phyloP scores from a whole-genome alignment of 176 grass and related monocot species.

The Canna indica region DNA sequence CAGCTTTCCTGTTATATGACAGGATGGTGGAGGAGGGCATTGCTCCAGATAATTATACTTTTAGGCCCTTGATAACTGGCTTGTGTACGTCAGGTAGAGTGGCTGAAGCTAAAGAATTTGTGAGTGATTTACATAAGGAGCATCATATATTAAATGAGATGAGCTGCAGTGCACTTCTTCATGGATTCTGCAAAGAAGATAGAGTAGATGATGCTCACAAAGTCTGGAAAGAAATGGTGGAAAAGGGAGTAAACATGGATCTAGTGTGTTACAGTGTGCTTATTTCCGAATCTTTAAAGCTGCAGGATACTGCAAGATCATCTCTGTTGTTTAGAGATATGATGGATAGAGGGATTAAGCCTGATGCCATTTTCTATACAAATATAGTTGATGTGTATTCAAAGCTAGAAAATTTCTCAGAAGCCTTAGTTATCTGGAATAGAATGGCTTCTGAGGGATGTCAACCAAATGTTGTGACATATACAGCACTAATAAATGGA shows the following conservation, averaged over 20 bases:
- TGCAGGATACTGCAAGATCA: constrained; percentile 26
- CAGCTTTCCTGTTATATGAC: constrained; percentile 66
- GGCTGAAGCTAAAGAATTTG: constrained; percentile 52
- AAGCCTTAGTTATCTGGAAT: constrained; percentile 43
- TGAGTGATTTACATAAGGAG: constrained; percentile 36
- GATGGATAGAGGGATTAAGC: constrained; percentile 36
- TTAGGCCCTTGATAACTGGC: constrained; percentile 57
- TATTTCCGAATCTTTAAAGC: constrained; percentile 35
- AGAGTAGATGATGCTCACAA: constrained; percentile 34
- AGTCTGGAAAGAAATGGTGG: constrained; percentile 58
- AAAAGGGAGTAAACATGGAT: constrained; percentile 50
- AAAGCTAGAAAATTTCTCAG: constrained; percentile 40
- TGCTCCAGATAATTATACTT: constrained; percentile 67
- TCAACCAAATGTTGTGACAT: constrained; percentile 44
- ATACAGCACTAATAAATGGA: constrained; percentile 51
- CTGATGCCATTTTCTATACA: constrained; percentile 61
- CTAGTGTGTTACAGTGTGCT: constrained; percentile 48
- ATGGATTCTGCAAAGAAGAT: constrained; percentile 65
- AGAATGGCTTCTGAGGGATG: constrained; percentile 36
- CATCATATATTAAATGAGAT: constrained; percentile 40
- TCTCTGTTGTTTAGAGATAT: constrained; percentile 36
- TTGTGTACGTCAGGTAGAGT: constrained; percentile 38
- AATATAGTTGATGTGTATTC: constrained; percentile 52
- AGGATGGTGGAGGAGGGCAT: constrained; percentile 47
- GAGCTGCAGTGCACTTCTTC: constrained; percentile 49